Percentiles rank a stretch among this genome's conserved stretches.
Evolutionary conservation across 768 basidiomycete genomes (phyloP).

Genomic region (Cystobasidium onofrii): DNA sequence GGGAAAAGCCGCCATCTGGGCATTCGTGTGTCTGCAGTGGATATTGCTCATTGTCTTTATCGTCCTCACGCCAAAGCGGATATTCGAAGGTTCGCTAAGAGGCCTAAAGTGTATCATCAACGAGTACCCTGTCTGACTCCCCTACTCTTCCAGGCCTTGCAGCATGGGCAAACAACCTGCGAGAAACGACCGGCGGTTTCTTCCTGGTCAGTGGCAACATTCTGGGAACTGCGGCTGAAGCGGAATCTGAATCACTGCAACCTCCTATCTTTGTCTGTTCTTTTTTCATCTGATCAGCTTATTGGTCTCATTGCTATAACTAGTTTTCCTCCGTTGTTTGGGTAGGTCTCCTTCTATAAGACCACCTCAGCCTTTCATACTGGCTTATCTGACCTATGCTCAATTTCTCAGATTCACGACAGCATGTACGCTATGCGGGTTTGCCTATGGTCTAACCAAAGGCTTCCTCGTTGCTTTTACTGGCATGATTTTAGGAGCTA

Average conservation of each 20-base stretch:
- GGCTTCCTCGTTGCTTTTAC: conserved; percentile 14
- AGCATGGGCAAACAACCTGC: conserved; percentile 11
- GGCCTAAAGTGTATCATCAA: background rate
- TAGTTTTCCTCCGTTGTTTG: conserved; percentile 15
- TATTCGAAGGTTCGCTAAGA: background rate
- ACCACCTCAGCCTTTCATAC: background rate
- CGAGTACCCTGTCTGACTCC: background rate
- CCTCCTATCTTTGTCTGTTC: background rate
- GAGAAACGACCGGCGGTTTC: background rate
- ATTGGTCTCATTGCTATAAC: conserved; percentile 5
- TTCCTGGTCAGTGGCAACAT: conserved; percentile 7
- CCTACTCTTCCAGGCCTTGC: background rate
- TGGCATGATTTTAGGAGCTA: conserved; percentile 15
- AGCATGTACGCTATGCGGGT: conserved; percentile 12
- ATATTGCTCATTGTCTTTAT: background rate
- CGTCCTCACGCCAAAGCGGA: conserved; percentile 11
- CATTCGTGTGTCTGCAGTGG: background rate
- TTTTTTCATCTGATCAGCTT: background rate
- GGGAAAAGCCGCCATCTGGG: background rate
- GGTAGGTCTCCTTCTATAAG: background rate
- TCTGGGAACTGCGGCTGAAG: background rate
- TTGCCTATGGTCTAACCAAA: conserved; percentile 14
- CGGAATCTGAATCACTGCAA: background rate
- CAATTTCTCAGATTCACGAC: background rate
- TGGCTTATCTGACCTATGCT: background rate